These are phyloP conservation scores for Globisporangium nodosum DNA, from an alignment of 352 stramenopile genomes.

Conservation along the genomic window DNA sequence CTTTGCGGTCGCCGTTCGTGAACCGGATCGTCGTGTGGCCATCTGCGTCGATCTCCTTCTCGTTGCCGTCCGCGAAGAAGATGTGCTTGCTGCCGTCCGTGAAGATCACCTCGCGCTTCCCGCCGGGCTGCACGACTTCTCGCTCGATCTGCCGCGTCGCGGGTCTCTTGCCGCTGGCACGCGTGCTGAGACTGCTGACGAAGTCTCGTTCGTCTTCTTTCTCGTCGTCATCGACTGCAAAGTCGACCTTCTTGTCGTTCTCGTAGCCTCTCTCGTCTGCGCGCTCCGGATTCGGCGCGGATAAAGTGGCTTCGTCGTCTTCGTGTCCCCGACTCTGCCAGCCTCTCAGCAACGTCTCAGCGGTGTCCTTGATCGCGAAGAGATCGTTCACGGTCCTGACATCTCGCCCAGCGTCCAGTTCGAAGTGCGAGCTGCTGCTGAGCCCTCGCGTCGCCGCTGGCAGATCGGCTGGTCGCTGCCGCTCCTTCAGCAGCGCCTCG, in stretches of 20 bases:
- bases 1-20: slow-evolving; percentile 95
- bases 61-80: slow-evolving; percentile 90
- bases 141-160: slow-evolving; percentile 12
- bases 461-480: slow-evolving; percentile 12
- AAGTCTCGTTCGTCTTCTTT: neutral
- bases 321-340: slow-evolving; percentile 15
- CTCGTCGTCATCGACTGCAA: no score
- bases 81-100: slow-evolving; percentile 65
- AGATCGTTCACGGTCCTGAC: slow-evolving; percentile 32
- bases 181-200: neutral
- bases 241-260: no score
- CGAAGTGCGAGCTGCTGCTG: slow-evolving; percentile 5
- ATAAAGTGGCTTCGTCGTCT: neutral
- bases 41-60: slow-evolving; percentile 89
- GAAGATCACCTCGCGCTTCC: slow-evolving; percentile 58
- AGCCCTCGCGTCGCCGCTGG: neutral
- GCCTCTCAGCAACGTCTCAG: slow-evolving; percentile 29
- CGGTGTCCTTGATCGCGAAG: slow-evolving; percentile 33
- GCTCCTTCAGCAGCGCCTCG: slow-evolving; percentile 45
- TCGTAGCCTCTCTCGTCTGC: neutral
- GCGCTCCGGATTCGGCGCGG: no score
- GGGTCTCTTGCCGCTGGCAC: neutral
- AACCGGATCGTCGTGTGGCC: slow-evolving; percentile 90
- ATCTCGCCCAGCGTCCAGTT: slow-evolving; percentile 8
- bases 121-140: slow-evolving; percentile 48